Evolutionary conservation across 75 land plant species (phyloP).

Genomic region (Pseudotsuga menziesii): DNA sequence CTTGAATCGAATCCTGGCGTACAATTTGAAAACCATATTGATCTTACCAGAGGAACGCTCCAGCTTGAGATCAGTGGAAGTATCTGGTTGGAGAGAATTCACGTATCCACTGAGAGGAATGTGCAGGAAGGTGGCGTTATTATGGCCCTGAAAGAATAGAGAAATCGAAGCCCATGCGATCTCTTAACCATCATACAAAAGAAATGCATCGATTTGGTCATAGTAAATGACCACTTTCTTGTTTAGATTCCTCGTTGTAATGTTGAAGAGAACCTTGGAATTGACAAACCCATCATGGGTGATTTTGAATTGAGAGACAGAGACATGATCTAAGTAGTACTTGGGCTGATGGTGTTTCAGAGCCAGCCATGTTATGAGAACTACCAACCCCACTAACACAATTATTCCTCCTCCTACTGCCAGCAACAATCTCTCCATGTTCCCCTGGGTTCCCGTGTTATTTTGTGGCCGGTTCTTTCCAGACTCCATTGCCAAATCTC

Average conservation of each 20-base stretch:
- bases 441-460: too few species aligned
- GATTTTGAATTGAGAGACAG: constrained; percentile 14
- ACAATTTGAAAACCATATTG: constrained; percentile 16
- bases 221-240: constrained; percentile 25
- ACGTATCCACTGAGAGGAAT: neutral
- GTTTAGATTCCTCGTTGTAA: constrained; percentile 30
- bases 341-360: constrained; percentile 17
- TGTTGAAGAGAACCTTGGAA: constrained; percentile 16
- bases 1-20: too few species aligned
- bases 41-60: constrained; percentile 10
- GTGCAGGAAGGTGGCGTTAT: constrained; percentile 16
- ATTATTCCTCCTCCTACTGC: constrained; percentile 2
- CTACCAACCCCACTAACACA: constrained; percentile 14
- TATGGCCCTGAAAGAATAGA: constrained; percentile 29
- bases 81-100: neutral
- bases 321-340: constrained; percentile 21
- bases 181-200: constrained; percentile 13
- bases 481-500: too few species aligned
- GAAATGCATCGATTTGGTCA: constrained; percentile 13
- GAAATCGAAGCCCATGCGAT: constrained; percentile 8
- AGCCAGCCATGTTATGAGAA: constrained; percentile 20
- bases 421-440: too few species aligned
- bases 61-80: constrained; percentile 1
- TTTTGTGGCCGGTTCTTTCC: too few species aligned
- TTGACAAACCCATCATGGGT: neutral